These are phyloP conservation scores for Paxillus ammoniavirescens DNA, from an alignment of 768 basidiomycete genomes.

Conservation along the genomic window DNA sequence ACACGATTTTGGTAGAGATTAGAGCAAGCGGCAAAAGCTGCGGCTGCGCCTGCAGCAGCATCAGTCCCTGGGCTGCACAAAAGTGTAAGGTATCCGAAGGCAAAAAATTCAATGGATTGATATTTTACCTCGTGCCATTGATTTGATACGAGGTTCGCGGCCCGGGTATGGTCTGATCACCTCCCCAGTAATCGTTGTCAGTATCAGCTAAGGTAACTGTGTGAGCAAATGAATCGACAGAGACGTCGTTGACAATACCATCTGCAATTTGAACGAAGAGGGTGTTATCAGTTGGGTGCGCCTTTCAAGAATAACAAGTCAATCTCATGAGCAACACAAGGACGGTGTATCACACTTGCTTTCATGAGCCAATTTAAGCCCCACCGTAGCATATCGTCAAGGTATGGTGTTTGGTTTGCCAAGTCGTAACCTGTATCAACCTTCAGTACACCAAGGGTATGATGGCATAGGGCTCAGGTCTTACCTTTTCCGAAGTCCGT, in stretches of 20 bases:
- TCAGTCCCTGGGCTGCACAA: slow-evolving; percentile 76
- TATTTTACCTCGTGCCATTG: slow-evolving; percentile 54
- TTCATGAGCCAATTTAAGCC: slow-evolving; percentile 91
- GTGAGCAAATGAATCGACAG: slow-evolving; percentile 1
- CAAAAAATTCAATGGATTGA: not conserved
- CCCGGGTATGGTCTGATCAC: slow-evolving; percentile 72
- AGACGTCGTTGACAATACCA: slow-evolving; percentile 33
- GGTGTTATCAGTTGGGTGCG: slow-evolving; percentile 68
- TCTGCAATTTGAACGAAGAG: slow-evolving; percentile 78
- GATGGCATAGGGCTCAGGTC: not conserved
- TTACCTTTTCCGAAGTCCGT: slow-evolving; percentile 77
- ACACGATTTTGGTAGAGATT: slow-evolving; percentile 67
- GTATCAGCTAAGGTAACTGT: slow-evolving; percentile 42
- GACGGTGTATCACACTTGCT: slow-evolving; percentile 37
- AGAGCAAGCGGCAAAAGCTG: slow-evolving; percentile 87
- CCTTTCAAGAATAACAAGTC: slow-evolving; percentile 41
- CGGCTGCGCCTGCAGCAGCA: slow-evolving; percentile 78
- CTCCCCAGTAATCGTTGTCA: slow-evolving; percentile 88
- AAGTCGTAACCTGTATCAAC: slow-evolving; percentile 64
- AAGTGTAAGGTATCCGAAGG: not conserved
- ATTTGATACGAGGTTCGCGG: slow-evolving; percentile 78
- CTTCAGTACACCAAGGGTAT: not conserved
- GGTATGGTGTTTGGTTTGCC: slow-evolving; percentile 84
- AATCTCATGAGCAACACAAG: not conserved
- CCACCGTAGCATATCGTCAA: slow-evolving; percentile 91